Base-by-base conservation (phyloP, 129 eudicot species). In the Saussurea involucrata region DNA sequence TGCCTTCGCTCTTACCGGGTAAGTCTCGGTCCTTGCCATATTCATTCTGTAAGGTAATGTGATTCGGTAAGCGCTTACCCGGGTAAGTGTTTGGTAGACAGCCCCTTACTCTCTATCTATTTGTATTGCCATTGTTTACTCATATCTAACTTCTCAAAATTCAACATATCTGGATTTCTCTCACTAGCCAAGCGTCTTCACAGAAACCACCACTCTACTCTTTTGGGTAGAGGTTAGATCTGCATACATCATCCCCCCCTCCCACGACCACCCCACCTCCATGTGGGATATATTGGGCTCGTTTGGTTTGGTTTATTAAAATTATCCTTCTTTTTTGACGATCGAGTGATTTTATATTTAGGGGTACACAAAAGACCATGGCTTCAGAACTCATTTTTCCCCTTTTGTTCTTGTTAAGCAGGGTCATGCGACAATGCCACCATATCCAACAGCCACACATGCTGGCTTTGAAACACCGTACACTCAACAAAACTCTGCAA, bases 341-440 rank as follows among this genome's bases (percentile, higher is more conserved):
- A 42, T 42, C 12, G 3, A 42, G 7, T 42, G 53, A n/a, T 13
- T 11, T 42, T 42, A 42, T 42, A 40, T 40, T 40, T 40, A 8
- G 46, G 46, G 46, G 6, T 36, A 36, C 44, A 9, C 46, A 10
- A 1, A 40, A 40, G 46, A 11, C 53, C 53, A 42, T 42, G 53
- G 29, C 1, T 27, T 27, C 29, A 10, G 1, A 34, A 77, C 69
- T 77, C 68, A 53, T 1, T 22, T 13, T 28, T 40, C 3, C 13
- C 3, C 12, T 40, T 4, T 76, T 57, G 21, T 75, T 46, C 6
- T 64, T 13, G 22, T 78, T 71, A 78, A 71, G 76, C 73, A 84
- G 88, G 93, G 76, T 33, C 83, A 86, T 69, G 83, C 73, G 15
- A n/a, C 46, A 31, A 76, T 76, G 46, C 67, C 83, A 57, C 78